Evolutionary conservation across 306 rosid genomes (phyloP).

Genomic region (Ammopiptanthus mongolicus): DNA sequence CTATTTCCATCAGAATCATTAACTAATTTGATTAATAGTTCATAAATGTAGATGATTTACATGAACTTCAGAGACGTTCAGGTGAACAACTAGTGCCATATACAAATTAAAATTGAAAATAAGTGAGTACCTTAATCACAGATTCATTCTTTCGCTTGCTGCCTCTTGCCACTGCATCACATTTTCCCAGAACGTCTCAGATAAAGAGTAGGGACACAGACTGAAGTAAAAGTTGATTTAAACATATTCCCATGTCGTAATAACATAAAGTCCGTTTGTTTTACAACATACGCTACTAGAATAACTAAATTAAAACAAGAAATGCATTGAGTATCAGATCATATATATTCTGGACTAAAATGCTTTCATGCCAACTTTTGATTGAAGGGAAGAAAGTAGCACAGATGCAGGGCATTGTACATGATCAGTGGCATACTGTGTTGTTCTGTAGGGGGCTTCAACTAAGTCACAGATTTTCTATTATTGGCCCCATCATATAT

Average conservation of each 20-base stretch:
- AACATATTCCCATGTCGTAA: not conserved
- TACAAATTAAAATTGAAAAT: constrained; percentile 17
- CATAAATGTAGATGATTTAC: not conserved
- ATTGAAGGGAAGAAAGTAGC: no score
- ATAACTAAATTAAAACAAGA: constrained; percentile 1
- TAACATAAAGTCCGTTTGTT: not conserved
- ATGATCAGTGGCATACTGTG: no score
- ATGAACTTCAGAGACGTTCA: not conserved
- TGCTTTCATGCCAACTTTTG: no score
- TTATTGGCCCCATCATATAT: no score
- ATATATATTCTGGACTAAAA: not conserved
- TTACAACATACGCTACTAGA: not conserved
- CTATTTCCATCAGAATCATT: constrained; percentile 2
- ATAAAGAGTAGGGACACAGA: not conserved
- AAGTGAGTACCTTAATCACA: constrained; percentile 43
- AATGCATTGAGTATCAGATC: not conserved
- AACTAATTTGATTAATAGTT: constrained; percentile 6
- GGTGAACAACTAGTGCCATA: not conserved
- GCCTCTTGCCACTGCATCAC: constrained; percentile 59
- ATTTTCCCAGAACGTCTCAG: constrained; percentile 26
- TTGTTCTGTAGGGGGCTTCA: no score
- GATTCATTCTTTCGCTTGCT: constrained; percentile 64
- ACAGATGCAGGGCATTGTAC: no score
- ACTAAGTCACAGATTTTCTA: no score
- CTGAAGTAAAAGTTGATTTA: not conserved